Evolutionary conservation across 345 rosid genomes (phyloP).

Genomic region (Cardiospermum halicacabum): DNA sequence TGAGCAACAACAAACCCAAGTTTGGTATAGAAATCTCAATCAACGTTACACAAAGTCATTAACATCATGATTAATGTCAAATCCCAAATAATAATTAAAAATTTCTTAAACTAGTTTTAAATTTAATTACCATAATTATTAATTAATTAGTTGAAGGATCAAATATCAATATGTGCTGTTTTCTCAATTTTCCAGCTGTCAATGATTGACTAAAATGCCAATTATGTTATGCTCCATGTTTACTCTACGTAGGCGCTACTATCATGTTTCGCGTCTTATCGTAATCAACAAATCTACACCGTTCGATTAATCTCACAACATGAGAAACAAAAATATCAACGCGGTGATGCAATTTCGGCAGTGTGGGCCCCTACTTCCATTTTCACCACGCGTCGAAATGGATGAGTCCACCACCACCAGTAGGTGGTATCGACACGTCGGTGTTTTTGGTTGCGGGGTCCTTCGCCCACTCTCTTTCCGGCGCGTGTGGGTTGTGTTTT

Average conservation of each 20-base stretch:
- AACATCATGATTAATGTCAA: no score
- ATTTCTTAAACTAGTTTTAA: not conserved
- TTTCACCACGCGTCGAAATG: conserved; percentile 15
- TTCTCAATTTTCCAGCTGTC: conserved; percentile 7
- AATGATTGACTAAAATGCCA: conserved; percentile 1
- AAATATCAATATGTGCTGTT: conserved; percentile 10
- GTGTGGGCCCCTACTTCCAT: conserved; percentile 4
- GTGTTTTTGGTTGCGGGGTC: not conserved
- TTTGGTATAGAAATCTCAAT: no score
- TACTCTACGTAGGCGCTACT: not conserved
- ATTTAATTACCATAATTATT: no score
- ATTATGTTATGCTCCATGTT: not conserved
- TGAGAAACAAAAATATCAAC: no score
- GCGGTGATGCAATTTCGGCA: not conserved
- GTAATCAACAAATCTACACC: not conserved
- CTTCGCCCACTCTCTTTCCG: not conserved
- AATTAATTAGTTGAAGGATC: conserved; percentile 8
- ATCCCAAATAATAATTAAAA: not conserved
- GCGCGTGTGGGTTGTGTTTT: not conserved
- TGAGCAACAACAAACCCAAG: no score
- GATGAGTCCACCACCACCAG: not conserved
- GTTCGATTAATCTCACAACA: not conserved
- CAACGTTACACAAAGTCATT: no score
- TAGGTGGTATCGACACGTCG: conserved; percentile 8
- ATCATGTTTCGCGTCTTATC: not conserved